Conservation (phyloP, 176 grass and related monocot species). For the Dendrocalamus sinicus region DNA sequence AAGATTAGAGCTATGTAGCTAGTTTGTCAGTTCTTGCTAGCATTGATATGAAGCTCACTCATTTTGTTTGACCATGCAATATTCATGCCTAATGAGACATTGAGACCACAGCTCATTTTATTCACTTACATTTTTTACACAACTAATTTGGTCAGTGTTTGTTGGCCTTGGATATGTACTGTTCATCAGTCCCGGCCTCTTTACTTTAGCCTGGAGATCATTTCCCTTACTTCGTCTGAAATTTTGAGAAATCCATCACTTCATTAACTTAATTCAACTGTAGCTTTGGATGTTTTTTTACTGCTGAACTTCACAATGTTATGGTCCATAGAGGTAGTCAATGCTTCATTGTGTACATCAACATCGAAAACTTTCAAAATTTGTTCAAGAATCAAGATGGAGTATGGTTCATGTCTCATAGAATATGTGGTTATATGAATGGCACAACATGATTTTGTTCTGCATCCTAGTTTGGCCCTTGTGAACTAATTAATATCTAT, state of each 20-base stretch:
- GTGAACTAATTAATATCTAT: neutral
- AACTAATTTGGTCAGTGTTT: neutral
- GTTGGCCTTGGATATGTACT: neutral
- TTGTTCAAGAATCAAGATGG: neutral
- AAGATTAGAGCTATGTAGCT: neutral
- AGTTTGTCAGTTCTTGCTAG: neutral
- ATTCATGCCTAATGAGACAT: neutral
- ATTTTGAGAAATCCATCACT: neutral
- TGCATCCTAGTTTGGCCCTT: neutral
- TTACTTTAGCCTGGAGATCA: neutral
- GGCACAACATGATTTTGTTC: neutral
- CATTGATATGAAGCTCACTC: neutral
- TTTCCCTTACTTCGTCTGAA: neutral
- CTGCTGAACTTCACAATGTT: neutral
- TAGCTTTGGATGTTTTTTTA: conserved; percentile 10
- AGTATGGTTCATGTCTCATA: neutral
- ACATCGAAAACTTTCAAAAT: neutral
- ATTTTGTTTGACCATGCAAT: neutral
- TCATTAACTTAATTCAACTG: neutral
- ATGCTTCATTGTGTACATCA: neutral
- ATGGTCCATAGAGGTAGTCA: neutral
- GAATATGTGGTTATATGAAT: neutral
- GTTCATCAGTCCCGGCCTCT: neutral
- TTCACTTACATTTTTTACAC: neutral
- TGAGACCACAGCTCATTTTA: neutral